Evolutionary conservation across 257 asterid species (phyloP).

Genomic region (Verbascum thapsus): DNA sequence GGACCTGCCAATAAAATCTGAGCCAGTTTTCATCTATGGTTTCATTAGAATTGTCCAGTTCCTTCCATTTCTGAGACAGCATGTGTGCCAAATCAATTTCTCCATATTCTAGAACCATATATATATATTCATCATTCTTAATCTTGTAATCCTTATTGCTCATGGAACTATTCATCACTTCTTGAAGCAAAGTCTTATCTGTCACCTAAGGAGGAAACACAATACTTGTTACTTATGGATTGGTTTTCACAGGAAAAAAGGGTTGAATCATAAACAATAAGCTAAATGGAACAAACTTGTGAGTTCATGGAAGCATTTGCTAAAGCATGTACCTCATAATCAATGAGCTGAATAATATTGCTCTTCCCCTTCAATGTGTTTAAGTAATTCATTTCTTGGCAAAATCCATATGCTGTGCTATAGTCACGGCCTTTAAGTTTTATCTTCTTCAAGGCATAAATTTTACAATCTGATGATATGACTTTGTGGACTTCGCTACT

Average conservation of each 20-base stretch:
- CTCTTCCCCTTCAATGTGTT: slow-evolving; percentile 77
- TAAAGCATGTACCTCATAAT: slow-evolving; percentile 72
- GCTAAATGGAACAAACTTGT: neutral
- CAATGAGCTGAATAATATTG: slow-evolving; percentile 91
- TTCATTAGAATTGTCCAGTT: slow-evolving; percentile 56
- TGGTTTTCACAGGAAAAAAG: neutral
- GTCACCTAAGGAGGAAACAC: slow-evolving; percentile 69
- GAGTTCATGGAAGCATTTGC: slow-evolving; percentile 26
- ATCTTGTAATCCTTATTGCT: slow-evolving; percentile 76
- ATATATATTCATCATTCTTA: slow-evolving; percentile 83
- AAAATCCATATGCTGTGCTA: slow-evolving; percentile 95
- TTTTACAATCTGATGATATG: slow-evolving; percentile 86
- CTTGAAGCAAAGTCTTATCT: slow-evolving; percentile 79
- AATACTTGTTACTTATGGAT: slow-evolving; percentile 31
- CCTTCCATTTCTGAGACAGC: slow-evolving; percentile 95
- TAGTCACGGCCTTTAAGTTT: slow-evolving; percentile 98
- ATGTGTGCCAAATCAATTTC: slow-evolving; percentile 98
- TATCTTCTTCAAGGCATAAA: slow-evolving; percentile 90
- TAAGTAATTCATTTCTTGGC: slow-evolving; percentile 88
- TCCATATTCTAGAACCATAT: slow-evolving; percentile 97
- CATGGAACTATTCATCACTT: slow-evolving; percentile 80
- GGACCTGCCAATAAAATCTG: slow-evolving; percentile 97
- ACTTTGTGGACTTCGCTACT: slow-evolving; percentile 99
- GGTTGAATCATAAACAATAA: neutral
- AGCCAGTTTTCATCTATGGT: slow-evolving; percentile 97